Percentiles rank a stretch among this genome's conserved stretches.
These are phyloP conservation scores for Candida coquimbonensis DNA, from an alignment of 805 yeast species.

Conservation along the genomic window DNA sequence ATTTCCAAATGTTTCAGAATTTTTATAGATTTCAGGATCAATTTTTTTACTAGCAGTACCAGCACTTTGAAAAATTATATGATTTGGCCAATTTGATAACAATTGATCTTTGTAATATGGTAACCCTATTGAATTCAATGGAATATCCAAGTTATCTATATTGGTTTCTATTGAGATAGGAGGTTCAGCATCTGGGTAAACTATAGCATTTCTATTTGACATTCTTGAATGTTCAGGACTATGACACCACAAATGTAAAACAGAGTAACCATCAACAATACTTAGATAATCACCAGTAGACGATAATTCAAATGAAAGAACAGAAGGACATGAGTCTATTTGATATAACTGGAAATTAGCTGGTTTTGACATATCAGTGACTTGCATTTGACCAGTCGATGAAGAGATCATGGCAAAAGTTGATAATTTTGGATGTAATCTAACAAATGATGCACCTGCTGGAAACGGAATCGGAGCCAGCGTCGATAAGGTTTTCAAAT, in stretches of 20 bases:
- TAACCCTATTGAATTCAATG: conserved; percentile 72
- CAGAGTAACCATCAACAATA: conserved; percentile 46
- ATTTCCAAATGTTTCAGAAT: conserved; percentile 30
- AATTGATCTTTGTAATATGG: conserved; percentile 78
- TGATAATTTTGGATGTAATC: conserved; percentile 82
- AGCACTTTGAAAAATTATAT: conserved; percentile 49
- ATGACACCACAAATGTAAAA: conserved; percentile 58
- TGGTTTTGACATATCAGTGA: conserved; percentile 80
- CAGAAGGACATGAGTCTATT: conserved; percentile 41
- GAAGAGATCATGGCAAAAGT: conserved; percentile 72
- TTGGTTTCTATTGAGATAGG: conserved; percentile 26
- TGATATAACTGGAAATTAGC: conserved; percentile 58
- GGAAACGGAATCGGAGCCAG: conserved; percentile 81
- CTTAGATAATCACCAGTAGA: conserved; percentile 70
- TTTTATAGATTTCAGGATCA: conserved; percentile 38
- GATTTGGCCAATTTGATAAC: conserved; percentile 74
- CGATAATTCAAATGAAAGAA: conserved; percentile 28
- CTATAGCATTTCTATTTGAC: conserved; percentile 39
- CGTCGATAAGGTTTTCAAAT: conserved; percentile 63
- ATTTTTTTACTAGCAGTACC: conserved; percentile 55
- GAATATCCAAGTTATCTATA: conserved; percentile 40
- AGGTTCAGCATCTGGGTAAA: conserved; percentile 43
- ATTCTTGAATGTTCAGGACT: conserved; percentile 36
- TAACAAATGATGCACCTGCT: conserved; percentile 79
- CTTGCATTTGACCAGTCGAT: conserved; percentile 73